Base-by-base conservation (phyloP, 2,329 filamentous ascomycete genomes). In the Cladophialophora yegresii region DNA sequence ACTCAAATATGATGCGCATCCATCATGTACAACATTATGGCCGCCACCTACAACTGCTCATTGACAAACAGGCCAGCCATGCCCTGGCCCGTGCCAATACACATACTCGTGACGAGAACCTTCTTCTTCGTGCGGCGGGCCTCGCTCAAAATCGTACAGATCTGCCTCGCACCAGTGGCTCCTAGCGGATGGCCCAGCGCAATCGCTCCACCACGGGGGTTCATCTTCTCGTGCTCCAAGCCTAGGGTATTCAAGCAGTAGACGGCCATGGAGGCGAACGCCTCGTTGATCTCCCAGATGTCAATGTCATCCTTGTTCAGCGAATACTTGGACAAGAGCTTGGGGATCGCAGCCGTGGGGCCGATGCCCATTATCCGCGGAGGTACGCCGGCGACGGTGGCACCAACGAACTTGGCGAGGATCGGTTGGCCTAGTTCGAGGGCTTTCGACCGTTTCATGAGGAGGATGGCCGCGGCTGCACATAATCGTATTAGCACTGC, bases 211-310 rank as follows among this genome's bases (percentile, higher is more conserved):
- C 93, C 93, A 65, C 95, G 90, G 0, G 92, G 92, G 79, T 98
- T 98, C n/a, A 98, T 88, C 79, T 85, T 89, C 20, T 85, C 86
- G 58, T 85, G 80, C 68, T 88, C 84, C 77, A 87, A 61, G 73
- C 85, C 73, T 9, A 82, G 73, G 77, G 93, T 86, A 73, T 92
- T 84, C 61, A 90, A 80, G 80, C 92, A 96, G 85, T 97, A 98
- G 32, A 97, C 93, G 1, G 92, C 93, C 95, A 98, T 98, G 58
- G 90, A 95, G 23, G 93, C 93, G 74, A 99, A 99, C 1, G 95
- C 95, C 84, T 99, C 95, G 82, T 99, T 99, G 75, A 99, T 80
- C 84, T 98, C 95, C 71, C 93, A 83, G 40, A 98, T 84, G 74
- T 99, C 95, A 67, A 95, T 85, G 72, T 98, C 95, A 64, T 89